Base-by-base conservation (phyloP, 345 rosid genomes). In the Trapa incisa region DNA sequence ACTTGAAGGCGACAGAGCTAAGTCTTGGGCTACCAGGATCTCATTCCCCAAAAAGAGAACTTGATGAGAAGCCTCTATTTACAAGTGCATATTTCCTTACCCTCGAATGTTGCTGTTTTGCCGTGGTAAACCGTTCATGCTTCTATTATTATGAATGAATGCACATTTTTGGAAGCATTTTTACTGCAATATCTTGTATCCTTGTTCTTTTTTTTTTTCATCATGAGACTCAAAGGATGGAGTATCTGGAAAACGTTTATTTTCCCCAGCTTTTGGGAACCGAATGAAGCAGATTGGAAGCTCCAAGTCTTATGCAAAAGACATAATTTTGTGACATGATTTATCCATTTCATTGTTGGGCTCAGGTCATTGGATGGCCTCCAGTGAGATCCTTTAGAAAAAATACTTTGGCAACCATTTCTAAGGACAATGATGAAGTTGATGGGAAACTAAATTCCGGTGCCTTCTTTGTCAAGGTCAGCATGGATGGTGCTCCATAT, bases 401-500 rank as follows among this genome's bases (percentile, higher is more conserved):
- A 79, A 87, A 85, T 73, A 69, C 84, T 1, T 75, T 87, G 78
- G 85, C 82, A 36, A 75, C 82, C 65, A 65, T 85, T 68, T 82
- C 84, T 3, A 87, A 79, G 83, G 85, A 77, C 67, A 69, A 73
- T 37, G 85, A 83, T 5, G 88, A 85, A 71, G 85, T 80, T 5
- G 90, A 85, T 73, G 88, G 89, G 48, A 85, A 87, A 61, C 74
- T 79, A 10, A 88, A 82, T 67, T 71, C 83, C 42, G 84, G 82
- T 69, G 80, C 83, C 64, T 68, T 85, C 37, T 87, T 80, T 48
- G 72, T 87, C 63, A 87, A 87, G 80, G 93, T 87, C 75, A 83
- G 90, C 78, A 83, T 87, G 93, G 93, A 87, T 72, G 87, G 90
- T 65, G 90, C 93, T 74, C 93, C 90, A 33, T 87, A 87, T 72